Conservation (phyloP, 345 rosid species). For the Sonneratia caseolaris region DNA sequence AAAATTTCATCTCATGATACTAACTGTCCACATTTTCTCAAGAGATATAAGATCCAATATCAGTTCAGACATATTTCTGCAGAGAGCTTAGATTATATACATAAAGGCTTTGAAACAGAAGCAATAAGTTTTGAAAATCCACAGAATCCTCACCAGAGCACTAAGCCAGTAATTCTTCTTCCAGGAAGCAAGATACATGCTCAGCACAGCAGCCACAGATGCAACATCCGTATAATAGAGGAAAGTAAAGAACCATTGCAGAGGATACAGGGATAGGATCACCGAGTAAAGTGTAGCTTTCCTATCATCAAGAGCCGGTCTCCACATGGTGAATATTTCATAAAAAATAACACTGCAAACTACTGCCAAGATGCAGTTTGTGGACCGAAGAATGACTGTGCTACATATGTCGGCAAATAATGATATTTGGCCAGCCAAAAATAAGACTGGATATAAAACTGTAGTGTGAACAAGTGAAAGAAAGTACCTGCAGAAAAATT, state of each 20-base stretch:
- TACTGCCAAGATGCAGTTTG: conserved; percentile 58
- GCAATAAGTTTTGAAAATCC: conserved; percentile 11
- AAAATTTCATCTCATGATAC: not conserved
- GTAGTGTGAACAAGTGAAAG: conserved; percentile 76
- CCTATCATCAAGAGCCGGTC: conserved; percentile 46
- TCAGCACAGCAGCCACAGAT: conserved; percentile 70
- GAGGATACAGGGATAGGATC: conserved; percentile 65
- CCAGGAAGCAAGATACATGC: conserved; percentile 78
- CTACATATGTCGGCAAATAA: conserved; percentile 54
- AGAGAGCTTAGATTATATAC: not conserved
- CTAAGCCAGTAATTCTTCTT: conserved; percentile 59
- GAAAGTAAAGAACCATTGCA: conserved; percentile 91
- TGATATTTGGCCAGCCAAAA: conserved; percentile 16
- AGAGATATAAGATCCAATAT: not conserved
- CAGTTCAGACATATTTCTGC: not conserved
- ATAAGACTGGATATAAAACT: conserved; percentile 61
- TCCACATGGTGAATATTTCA: conserved; percentile 55
- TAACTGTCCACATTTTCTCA: not conserved
- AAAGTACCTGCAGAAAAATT: conserved; percentile 60
- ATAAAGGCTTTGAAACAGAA: not conserved
- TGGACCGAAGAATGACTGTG: conserved; percentile 47
- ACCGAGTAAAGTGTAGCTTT: conserved; percentile 46
- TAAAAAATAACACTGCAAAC: conserved; percentile 56
- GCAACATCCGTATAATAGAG: conserved; percentile 95
- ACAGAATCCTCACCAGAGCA: conserved; percentile 61